A percentile compares a stretch with the other conserved stretches of the same genome.
These are phyloP conservation scores for Quaeritorhiza haematococci DNA, from an alignment of 371 early-diverging fungal genomes.

Conservation along the genomic window DNA sequence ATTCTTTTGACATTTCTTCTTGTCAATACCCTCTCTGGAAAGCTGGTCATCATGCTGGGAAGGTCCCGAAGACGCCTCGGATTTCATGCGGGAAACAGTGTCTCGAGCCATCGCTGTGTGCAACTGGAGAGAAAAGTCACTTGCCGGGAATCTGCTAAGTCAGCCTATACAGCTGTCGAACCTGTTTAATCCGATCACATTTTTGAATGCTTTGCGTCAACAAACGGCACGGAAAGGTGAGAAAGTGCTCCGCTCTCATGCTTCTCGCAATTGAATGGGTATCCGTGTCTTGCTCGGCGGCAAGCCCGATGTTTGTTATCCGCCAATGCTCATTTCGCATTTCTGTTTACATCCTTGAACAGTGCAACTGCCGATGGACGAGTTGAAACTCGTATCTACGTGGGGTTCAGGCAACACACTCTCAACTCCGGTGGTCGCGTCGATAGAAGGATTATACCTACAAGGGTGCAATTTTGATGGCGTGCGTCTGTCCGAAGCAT, in stretches of 20 bases:
- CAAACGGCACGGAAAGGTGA: slow-evolving; percentile 41
- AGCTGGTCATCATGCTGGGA: slow-evolving; percentile 41
- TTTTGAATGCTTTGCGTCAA: slow-evolving; percentile 46
- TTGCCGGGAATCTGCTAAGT: slow-evolving; percentile 20
- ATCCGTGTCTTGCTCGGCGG: not conserved
- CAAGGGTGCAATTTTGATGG: slow-evolving; percentile 48
- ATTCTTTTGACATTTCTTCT: not conserved
- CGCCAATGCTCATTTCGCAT: not conserved
- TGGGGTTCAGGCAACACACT: slow-evolving; percentile 22
- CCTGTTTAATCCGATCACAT: slow-evolving; percentile 38
- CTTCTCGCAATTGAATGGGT: not conserved
- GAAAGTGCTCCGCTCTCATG: not conserved
- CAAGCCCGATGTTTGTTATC: not conserved
- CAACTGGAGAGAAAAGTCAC: slow-evolving; percentile 18
- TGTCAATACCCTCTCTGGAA: too few relatives aligned
- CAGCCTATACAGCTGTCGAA: slow-evolving; percentile 22
- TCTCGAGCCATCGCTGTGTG: slow-evolving; percentile 21
- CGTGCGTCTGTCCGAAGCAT: slow-evolving; percentile 22
- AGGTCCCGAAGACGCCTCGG: slow-evolving; percentile 32
- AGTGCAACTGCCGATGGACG: slow-evolving; percentile 42
- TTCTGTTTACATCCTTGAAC: not conserved
- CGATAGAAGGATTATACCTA: slow-evolving; percentile 33
- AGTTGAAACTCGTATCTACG: slow-evolving; percentile 25
- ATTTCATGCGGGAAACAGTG: slow-evolving; percentile 26
- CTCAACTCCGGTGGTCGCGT: slow-evolving; percentile 9